These are phyloP conservation scores for Psilocybe mexicana DNA, from an alignment of 1,284 basidiomycete genomes.

Conservation along the genomic window DNA sequence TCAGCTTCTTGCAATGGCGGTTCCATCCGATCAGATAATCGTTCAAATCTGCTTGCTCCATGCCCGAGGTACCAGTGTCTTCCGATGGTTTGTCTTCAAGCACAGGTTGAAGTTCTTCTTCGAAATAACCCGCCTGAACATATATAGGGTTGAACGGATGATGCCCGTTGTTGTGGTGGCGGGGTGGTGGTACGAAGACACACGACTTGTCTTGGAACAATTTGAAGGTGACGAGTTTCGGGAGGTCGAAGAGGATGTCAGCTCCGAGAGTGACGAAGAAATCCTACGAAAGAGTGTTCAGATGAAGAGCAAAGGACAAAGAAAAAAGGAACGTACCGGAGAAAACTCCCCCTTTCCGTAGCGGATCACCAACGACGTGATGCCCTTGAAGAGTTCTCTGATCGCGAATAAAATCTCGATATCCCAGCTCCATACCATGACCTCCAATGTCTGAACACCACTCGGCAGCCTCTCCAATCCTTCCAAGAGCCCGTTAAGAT, in stretches of 20 bases:
- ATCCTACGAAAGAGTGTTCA: slow-evolving; percentile 12
- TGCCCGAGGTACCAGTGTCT: neutral
- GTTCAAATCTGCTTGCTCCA: slow-evolving; percentile 14
- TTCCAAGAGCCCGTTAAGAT: slow-evolving; percentile 11
- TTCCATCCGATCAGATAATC: slow-evolving; percentile 26
- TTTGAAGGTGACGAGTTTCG: slow-evolving; percentile 14
- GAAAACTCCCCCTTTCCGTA: slow-evolving; percentile 18
- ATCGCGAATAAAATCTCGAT: slow-evolving; percentile 24
- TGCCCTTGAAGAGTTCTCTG: slow-evolving; percentile 15
- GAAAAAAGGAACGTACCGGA: slow-evolving; percentile 12
- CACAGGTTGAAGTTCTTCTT: no score
- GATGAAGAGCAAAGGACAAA: neutral
- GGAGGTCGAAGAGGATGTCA: slow-evolving; percentile 19
- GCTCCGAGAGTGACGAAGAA: slow-evolving; percentile 23
- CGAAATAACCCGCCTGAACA: no score
- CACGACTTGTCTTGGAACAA: slow-evolving; percentile 11
- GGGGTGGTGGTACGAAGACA: neutral
- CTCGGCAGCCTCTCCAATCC: slow-evolving; percentile 15
- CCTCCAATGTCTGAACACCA: slow-evolving; percentile 11
- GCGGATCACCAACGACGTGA: slow-evolving; percentile 15
- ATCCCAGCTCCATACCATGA: slow-evolving; percentile 22
- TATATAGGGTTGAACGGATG: neutral
- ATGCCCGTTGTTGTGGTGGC: neutral
- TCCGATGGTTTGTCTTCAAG: no score
- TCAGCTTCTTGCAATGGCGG: slow-evolving; percentile 20